Base-by-base conservation (phyloP, 2,329 filamentous ascomycete species). In the Monilinia fructigena region DNA sequence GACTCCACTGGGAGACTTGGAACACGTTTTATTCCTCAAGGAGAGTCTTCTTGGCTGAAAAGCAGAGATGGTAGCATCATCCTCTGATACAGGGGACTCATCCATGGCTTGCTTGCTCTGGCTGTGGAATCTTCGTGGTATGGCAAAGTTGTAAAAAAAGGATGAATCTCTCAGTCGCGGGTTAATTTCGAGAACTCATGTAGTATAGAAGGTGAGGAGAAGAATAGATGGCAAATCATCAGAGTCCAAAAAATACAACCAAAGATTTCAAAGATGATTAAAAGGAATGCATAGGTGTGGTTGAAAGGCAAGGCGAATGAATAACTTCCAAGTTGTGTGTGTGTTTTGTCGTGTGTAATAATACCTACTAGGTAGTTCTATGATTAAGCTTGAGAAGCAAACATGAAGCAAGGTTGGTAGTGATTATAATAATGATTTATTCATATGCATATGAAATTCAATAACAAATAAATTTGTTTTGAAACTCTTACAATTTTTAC, bases 1-100 rank as follows among this genome's bases (percentile, higher is more conserved):
- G 40, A 47, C 61, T 47, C 53, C 59, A 54, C 60, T 56, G 63
- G 58, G 54, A 65, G 63, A 38, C 31, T 20, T 42, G 47, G 47
- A 47, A 28, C 53, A 8, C 7, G 18, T 53, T 42, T 67, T 54
- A 38, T 64, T 64, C 50, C 42, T 52, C 14, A 48, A 56, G 45
- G 61, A 65, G n/a, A 35, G 45, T 26, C 47, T 67, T 40, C 42
- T 52, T 50, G 42, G 20, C 50, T 50, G 55, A 31, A 66, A n/a
- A 48, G 35, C 54, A 11, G 28, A 55, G 61, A 48, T 42, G 8
- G 31, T 18, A 18, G 66, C 47, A 59, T 7, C n/a, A 14, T 50
- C 54, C 28, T 59, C 54, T 35, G 42, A n/a, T n/a, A 18, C 18
- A 16, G 26, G 31, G 40, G 54, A 50, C 4, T 35, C 54, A 48